phyloP scores from a whole-genome alignment of 768 basidiomycete genomes.

The Jaapia argillacea region DNA sequence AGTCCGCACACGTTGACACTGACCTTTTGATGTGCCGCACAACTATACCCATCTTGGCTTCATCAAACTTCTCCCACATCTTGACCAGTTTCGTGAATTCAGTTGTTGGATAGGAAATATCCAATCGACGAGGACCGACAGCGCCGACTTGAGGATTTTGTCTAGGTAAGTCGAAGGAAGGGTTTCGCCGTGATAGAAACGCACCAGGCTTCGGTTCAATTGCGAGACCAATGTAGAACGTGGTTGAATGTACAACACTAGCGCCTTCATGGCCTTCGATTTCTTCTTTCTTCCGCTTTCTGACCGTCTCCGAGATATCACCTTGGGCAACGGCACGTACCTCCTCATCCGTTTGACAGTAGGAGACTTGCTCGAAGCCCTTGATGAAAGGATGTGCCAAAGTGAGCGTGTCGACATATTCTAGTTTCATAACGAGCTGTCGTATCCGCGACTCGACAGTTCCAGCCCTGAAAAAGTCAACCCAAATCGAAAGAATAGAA shows the following conservation, averaged over 20 bases:
- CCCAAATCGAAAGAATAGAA: neutral
- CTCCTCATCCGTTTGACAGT: conserved; percentile 83
- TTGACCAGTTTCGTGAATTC: conserved; percentile 94
- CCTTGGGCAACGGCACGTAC: conserved; percentile 83
- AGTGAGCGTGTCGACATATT: conserved; percentile 86
- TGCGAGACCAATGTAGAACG: conserved; percentile 91
- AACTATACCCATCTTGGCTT: conserved; percentile 86
- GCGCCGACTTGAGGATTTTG: conserved; percentile 46
- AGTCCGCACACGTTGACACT: neutral
- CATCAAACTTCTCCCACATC: conserved; percentile 92
- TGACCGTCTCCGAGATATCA: conserved; percentile 64
- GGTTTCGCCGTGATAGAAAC: conserved; percentile 16
- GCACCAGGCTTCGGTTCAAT: conserved; percentile 88
- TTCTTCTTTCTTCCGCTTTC: conserved; percentile 68
- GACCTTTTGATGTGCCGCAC: conserved; percentile 91
- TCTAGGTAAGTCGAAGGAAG: neutral
- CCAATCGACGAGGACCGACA: conserved; percentile 72
- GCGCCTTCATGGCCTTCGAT: conserved; percentile 67
- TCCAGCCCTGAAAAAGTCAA: conserved; percentile 51
- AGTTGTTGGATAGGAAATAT: conserved; percentile 94
- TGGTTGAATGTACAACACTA: conserved; percentile 86
- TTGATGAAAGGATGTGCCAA: conserved; percentile 94
- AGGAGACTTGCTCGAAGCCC: conserved; percentile 81
- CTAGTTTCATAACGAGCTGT: conserved; percentile 95
- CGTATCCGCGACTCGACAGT: conserved; percentile 97